phyloP scores from a whole-genome alignment of 331 rosid species.

The Spiraea crenata region DNA sequence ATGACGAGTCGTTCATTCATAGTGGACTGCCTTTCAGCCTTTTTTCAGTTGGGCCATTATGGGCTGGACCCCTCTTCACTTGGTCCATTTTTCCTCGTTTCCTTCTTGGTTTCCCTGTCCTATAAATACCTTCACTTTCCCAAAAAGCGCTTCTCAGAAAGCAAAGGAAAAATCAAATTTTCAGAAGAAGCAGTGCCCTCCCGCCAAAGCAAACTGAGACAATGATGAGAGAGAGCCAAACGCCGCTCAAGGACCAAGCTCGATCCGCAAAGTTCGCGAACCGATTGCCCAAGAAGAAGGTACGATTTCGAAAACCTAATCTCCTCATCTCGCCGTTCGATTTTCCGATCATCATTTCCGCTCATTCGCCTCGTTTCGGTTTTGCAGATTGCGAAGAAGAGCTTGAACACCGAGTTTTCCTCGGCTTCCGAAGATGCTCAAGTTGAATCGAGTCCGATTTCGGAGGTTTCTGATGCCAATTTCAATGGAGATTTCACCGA shows the following conservation, averaged over 20 bases:
- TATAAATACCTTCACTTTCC: neutral
- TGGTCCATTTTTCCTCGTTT: no score
- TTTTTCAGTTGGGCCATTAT: no score
- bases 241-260: slow-evolving; percentile 30
- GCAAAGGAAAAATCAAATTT: neutral
- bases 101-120: no score
- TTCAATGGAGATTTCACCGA: slow-evolving; percentile 1
- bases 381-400: slow-evolving; percentile 43
- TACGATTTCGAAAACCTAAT: neutral
- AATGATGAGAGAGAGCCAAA: slow-evolving; percentile 33
- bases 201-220: slow-evolving; percentile 4
- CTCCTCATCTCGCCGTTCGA: neutral
- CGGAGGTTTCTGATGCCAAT: slow-evolving; percentile 25
- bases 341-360: neutral
- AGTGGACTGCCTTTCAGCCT: no score
- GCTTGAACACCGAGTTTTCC: slow-evolving; percentile 36
- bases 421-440: slow-evolving; percentile 31
- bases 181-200: neutral
- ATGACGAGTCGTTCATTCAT: no score
- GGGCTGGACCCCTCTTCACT: no score
- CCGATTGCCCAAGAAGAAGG: slow-evolving; percentile 45
- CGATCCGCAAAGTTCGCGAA: slow-evolving; percentile 33
- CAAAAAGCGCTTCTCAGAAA: neutral
- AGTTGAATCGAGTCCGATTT: slow-evolving; percentile 23
- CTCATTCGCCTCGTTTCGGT: neutral